Percentiles rank a stretch among this genome's conserved stretches.
phyloP scores from a whole-genome alignment of 208 protist genomes.

The Naegleria fowleri region DNA sequence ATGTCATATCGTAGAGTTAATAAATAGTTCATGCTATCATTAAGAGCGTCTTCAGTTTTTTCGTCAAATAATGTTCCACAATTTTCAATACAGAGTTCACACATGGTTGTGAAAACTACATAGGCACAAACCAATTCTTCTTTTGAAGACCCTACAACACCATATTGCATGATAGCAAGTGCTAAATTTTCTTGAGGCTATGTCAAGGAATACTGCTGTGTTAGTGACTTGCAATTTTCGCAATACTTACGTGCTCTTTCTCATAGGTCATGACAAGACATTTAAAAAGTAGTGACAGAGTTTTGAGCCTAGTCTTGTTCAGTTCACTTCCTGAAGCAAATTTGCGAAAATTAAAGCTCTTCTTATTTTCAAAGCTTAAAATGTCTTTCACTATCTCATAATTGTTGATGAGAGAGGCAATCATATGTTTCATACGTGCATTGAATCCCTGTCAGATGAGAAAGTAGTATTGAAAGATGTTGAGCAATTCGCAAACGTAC shows the following conservation, averaged over 20 bases:
- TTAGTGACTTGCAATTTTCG: no score
- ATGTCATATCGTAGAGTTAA: background rate
- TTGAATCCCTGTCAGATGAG: background rate
- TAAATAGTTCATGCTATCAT: background rate
- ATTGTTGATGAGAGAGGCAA: background rate
- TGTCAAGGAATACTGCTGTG: no score
- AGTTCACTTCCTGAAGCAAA: background rate
- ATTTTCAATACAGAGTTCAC: background rate
- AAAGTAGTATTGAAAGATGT: no score
- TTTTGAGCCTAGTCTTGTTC: background rate
- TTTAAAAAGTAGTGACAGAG: background rate
- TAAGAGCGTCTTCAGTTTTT: background rate
- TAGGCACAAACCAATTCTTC: background rate
- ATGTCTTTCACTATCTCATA: background rate
- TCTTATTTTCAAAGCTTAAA: background rate
- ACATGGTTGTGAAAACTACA: background rate
- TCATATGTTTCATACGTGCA: background rate
- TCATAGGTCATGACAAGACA: background rate
- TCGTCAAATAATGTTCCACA: background rate
- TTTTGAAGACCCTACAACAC: background rate
- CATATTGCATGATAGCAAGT: background rate
- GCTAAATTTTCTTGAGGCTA: background rate
- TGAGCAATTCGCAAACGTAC: no score
- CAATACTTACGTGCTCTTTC: background rate
- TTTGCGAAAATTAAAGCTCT: background rate